These are phyloP conservation scores for Sextonia rubra DNA, from an alignment of 164 flowering plant species.

Conservation along the genomic window DNA sequence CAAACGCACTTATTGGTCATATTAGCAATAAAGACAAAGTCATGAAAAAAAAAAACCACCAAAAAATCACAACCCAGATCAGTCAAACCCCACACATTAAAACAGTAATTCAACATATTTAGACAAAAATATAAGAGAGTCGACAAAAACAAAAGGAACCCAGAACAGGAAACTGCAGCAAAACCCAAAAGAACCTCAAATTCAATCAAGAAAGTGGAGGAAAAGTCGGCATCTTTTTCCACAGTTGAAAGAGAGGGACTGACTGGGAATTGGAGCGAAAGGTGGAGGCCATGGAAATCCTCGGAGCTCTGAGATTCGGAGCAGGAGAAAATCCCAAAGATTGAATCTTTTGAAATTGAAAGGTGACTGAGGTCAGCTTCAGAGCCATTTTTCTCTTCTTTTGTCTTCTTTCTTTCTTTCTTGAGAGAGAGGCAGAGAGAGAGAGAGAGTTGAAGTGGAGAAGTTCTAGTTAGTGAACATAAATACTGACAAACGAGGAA, in stretches of 20 bases:
- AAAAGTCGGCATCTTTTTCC: too few relatives aligned
- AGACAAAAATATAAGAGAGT: too few relatives aligned
- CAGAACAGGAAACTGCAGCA: not conserved
- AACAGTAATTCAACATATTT: not conserved
- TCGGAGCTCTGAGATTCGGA: conserved; percentile 54
- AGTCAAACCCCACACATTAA: not conserved
- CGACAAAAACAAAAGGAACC: not conserved
- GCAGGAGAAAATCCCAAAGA: conserved; percentile 33
- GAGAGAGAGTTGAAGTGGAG: conserved; percentile 1
- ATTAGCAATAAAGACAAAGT: not conserved
- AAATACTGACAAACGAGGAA: too few relatives aligned
- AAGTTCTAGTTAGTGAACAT: too few relatives aligned
- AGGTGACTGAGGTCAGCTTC: conserved; percentile 32
- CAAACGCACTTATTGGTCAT: not conserved
- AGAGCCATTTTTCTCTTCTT: conserved; percentile 38
- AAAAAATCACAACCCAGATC: not conserved
- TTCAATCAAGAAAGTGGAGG: not conserved
- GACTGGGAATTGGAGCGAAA: conserved; percentile 45
- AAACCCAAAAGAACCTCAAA: not conserved
- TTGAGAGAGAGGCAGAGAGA: conserved; percentile 4
- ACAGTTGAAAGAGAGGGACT: conserved; percentile 9
- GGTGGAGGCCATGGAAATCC: conserved; percentile 58
- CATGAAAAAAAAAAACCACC: not conserved
- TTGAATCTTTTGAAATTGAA: conserved; percentile 35
- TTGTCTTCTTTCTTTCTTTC: not conserved